These are phyloP conservation scores for Neopestalotiopsis sp. DNA, from an alignment of 2,329 filamentous ascomycete species.

Conservation along the genomic window DNA sequence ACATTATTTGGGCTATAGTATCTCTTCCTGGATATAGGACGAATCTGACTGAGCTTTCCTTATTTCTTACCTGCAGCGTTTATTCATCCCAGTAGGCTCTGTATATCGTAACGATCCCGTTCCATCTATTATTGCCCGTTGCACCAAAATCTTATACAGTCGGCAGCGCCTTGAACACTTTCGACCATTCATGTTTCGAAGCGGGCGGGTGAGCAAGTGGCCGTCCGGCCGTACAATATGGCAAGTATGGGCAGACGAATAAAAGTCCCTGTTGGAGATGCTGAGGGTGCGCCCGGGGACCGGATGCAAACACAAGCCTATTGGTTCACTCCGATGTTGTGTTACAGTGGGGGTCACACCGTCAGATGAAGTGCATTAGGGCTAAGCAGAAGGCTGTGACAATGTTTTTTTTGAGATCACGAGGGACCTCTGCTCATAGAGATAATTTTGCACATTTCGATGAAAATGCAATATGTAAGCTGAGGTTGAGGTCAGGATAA, in stretches of 20 bases:
- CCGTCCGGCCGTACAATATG: background rate
- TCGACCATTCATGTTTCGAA: background rate
- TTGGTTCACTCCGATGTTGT: background rate
- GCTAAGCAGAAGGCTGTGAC: background rate
- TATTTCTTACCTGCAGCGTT: no score
- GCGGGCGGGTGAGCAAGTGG: background rate
- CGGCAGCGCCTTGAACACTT: background rate
- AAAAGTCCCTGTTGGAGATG: background rate
- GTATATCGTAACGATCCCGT: background rate
- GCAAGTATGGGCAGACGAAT: background rate
- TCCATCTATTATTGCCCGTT: background rate
- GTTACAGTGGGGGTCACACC: slow-evolving; percentile 1
- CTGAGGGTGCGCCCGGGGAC: background rate
- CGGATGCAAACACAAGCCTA: background rate
- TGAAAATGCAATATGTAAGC: background rate
- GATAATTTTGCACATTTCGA: background rate
- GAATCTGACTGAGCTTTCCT: no score
- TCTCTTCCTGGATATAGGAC: no score
- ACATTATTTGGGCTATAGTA: no score
- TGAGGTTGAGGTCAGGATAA: background rate
- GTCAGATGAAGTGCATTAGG: background rate
- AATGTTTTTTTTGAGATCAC: background rate
- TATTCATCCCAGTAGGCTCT: no score
- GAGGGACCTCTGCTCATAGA: background rate
- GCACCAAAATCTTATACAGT: background rate